Evolutionary conservation across 169 alveolate species (phyloP), one percentile per base, ranked within the genome.

Genomic region (Blepharisma undulans): DNA sequence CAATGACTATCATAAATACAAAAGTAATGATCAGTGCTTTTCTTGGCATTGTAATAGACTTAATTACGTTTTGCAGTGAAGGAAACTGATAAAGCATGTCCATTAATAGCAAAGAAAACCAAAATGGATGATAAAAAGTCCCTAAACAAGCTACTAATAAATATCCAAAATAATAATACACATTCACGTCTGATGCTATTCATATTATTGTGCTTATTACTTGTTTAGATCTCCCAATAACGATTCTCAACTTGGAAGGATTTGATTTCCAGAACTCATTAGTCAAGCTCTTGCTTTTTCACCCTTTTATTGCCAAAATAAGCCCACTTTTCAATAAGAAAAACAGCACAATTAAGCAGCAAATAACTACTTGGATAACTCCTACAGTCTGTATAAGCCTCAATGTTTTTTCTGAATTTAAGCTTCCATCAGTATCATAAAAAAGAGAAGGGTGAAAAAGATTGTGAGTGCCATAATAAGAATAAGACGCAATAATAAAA

Each of bases 1-100:
- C 92, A 19, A 93, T 7, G 10, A 93, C 88, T 0, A 91, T 30
- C 60, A 86, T 90, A 7, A 93, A 60, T 34, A 93, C 34, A 21
- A 93, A 72, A 60, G 94, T 87, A 10, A 93, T 59, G 3, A 89
- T 82, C 29, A 93, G 79, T 85, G 88, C 92, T 32, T 87, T 61
- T 59, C 59, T 93, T 1, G 95, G 93, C 7, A 79, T 74, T 66
- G 76, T 72, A 7, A 93, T 82, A 19, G 93, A 89, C 32, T 90
- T 74, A 21, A 93, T 66, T 22, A 93, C 95, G 33, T 92, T 87
- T 25, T 72, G 48, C 25, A 93, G 76, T 18, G 74, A 12, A 21
- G 86, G 92, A 34, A 14, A 88, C 2, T 87, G 74, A 32, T 32
- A 76, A 25, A 88, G n/a, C n/a, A 88, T 72, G 32, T 88, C 92